Conservation (phyloP, 2,329 filamentous ascomycete species). For the Fusarium verrucosum region DNA sequence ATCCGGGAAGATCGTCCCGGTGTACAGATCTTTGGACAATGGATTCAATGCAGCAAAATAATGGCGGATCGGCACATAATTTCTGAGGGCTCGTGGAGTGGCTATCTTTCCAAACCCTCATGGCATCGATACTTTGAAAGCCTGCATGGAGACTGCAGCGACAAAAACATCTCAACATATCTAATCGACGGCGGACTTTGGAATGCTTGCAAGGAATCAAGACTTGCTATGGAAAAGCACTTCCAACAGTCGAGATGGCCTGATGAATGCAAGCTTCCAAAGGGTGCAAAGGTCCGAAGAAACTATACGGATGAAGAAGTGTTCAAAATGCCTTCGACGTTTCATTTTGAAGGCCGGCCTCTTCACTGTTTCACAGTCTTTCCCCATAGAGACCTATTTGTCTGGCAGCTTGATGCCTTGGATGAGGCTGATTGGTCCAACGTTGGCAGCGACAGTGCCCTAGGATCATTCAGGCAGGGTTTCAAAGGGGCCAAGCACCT, state of each 20-base stretch:
- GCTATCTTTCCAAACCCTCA: background rate
- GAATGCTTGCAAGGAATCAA: conserved; percentile 11
- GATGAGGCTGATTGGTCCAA: too few species aligned
- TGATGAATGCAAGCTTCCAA: too few species aligned
- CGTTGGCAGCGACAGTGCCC: background rate
- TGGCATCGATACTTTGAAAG: background rate
- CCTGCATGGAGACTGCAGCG: background rate
- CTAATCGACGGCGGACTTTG: conserved; percentile 4
- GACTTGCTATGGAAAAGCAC: background rate
- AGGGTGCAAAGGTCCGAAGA: too few species aligned
- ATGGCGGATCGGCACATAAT: background rate
- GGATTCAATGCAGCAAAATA: background rate
- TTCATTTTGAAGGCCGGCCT: too few species aligned
- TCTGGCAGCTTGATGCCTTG: too few species aligned
- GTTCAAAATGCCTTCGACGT: too few species aligned
- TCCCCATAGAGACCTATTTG: too few species aligned
- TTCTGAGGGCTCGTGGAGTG: background rate
- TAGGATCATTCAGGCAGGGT: background rate
- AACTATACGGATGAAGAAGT: too few species aligned
- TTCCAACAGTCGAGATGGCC: too few species aligned
- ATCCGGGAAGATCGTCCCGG: background rate
- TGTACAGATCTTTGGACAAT: background rate
- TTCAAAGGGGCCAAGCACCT: too few species aligned
- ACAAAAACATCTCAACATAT: background rate
- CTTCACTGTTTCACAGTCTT: too few species aligned